phyloP scores from a whole-genome alignment of 2,329 filamentous ascomycete genomes.

The Colletotrichum lentis region DNA sequence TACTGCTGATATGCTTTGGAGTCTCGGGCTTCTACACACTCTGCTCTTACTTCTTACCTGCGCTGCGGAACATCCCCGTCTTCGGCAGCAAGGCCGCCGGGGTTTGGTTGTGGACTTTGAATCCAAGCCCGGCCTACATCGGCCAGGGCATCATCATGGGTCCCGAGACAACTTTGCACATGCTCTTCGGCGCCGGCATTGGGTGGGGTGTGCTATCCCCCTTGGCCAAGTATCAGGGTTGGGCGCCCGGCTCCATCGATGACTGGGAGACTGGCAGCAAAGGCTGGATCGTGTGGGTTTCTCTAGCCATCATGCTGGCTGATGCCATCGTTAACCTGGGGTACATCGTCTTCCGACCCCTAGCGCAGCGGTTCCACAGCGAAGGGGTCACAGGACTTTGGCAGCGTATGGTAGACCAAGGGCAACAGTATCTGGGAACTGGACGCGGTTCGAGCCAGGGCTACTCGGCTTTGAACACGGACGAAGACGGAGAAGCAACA shows the following conservation, averaged over 20 bases:
- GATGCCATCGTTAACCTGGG: conserved; percentile 89
- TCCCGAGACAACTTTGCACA: conserved; percentile 90
- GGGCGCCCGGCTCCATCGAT: conserved; percentile 86
- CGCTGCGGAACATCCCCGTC: conserved; percentile 84
- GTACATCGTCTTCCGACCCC: conserved; percentile 74
- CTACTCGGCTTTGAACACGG: conserved; percentile 24
- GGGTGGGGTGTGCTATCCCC: conserved; percentile 94
- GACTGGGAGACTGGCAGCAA: conserved; percentile 95
- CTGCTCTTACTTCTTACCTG: conserved; percentile 87
- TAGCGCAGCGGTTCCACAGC: conserved; percentile 43
- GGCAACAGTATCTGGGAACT: neutral
- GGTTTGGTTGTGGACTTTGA: conserved; percentile 93
- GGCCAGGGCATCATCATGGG: conserved; percentile 99
- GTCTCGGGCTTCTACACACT: conserved; percentile 76
- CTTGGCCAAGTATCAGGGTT: conserved; percentile 82
- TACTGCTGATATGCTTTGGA: conserved; percentile 65
- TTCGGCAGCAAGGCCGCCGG: conserved; percentile 78
- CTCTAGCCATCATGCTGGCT: conserved; percentile 93
- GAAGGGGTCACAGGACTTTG: conserved; percentile 4
- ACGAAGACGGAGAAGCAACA: conserved; percentile 22
- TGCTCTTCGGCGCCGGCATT: conserved; percentile 87
- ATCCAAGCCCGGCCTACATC: conserved; percentile 95
- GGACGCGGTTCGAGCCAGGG: neutral
- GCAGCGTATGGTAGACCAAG: neutral
- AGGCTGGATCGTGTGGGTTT: conserved; percentile 98